Conservation (phyloP, 2,329 filamentous ascomycete species). For the Tolypocladium tundrense region DNA sequence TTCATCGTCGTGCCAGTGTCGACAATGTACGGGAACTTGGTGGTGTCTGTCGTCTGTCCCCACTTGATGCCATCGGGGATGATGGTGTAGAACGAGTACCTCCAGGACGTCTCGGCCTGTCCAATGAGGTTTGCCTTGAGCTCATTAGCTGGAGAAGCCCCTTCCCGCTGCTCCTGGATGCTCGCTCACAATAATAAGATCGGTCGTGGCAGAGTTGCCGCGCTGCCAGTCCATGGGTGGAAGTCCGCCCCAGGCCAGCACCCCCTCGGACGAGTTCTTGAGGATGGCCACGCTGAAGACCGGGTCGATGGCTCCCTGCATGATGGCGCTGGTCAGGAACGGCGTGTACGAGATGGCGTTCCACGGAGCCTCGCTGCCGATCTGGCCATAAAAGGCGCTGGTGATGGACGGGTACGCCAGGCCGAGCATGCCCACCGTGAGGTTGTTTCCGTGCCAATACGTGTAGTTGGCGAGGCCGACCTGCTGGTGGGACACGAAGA, state of each 20-base stretch:
- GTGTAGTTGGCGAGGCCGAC: constrained; percentile 38
- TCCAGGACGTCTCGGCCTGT: constrained; percentile 26
- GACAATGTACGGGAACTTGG: constrained; percentile 38
- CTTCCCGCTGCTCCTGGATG: not conserved
- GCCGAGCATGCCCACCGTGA: constrained; percentile 40
- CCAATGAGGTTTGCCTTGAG: constrained; percentile 32
- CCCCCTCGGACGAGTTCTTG: constrained; percentile 33
- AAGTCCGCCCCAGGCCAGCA: constrained; percentile 37
- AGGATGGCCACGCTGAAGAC: constrained; percentile 38
- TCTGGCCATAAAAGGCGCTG: constrained; percentile 32
- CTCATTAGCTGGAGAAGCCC: not conserved
- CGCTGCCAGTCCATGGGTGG: constrained; percentile 24
- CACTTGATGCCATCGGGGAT: constrained; percentile 37
- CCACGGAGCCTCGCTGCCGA: constrained; percentile 25
- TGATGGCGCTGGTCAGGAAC: constrained; percentile 37
- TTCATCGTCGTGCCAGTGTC: constrained; percentile 43
- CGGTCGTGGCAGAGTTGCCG: constrained; percentile 21
- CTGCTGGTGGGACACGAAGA: constrained; percentile 33
- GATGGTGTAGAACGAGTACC: constrained; percentile 43
- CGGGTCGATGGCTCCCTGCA: constrained; percentile 32
- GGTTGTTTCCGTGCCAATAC: constrained; percentile 41
- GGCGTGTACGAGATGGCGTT: constrained; percentile 34
- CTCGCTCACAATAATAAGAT: constrained; percentile 34
- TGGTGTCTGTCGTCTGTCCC: constrained; percentile 28
- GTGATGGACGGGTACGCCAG: constrained; percentile 41